These are phyloP conservation scores for Vicia sativa DNA, from an alignment of 306 rosid genomes.

Conservation along the genomic window DNA sequence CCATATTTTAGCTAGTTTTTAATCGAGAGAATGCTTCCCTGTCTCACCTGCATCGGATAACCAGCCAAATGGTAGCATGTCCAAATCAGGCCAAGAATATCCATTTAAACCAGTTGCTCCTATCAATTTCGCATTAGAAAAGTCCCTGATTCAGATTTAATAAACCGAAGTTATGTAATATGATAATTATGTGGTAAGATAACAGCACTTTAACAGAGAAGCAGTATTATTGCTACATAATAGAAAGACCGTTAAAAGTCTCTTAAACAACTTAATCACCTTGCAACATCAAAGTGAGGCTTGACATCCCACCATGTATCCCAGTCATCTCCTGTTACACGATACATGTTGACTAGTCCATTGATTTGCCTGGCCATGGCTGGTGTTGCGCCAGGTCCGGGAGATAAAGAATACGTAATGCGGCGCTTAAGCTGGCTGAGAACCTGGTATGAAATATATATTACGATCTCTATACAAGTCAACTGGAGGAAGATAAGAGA, in stretches of 20 bases:
- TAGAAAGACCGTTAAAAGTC: no score
- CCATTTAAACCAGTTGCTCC: constrained; percentile 79
- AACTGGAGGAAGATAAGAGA: neutral
- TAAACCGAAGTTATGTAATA: constrained; percentile 11
- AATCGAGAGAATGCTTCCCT: neutral
- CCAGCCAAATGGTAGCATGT: constrained; percentile 98
- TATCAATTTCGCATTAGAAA: constrained; percentile 70
- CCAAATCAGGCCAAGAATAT: constrained; percentile 98
- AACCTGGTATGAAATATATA: constrained; percentile 54
- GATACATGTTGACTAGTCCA: constrained; percentile 83
- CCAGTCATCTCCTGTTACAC: constrained; percentile 97
- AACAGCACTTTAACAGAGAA: constrained; percentile 5
- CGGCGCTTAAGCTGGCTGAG: constrained; percentile 66
- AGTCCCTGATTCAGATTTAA: constrained; percentile 61
- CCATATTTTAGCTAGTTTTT: constrained; percentile 33
- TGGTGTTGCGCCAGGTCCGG: no score
- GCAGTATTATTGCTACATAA: neutral
- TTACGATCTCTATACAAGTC: neutral
- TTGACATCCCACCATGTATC: constrained; percentile 72
- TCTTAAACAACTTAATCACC: constrained; percentile 54
- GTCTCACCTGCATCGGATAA: constrained; percentile 75
- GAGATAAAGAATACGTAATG: constrained; percentile 78
- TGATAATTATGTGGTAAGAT: neutral
- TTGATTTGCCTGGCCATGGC: constrained; percentile 73
- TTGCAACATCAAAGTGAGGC: constrained; percentile 72